Evolutionary conservation across 106 monocot species (phyloP), one percentile per base, ranked within the genome.

Genomic region (Platanthera zijinensis): DNA sequence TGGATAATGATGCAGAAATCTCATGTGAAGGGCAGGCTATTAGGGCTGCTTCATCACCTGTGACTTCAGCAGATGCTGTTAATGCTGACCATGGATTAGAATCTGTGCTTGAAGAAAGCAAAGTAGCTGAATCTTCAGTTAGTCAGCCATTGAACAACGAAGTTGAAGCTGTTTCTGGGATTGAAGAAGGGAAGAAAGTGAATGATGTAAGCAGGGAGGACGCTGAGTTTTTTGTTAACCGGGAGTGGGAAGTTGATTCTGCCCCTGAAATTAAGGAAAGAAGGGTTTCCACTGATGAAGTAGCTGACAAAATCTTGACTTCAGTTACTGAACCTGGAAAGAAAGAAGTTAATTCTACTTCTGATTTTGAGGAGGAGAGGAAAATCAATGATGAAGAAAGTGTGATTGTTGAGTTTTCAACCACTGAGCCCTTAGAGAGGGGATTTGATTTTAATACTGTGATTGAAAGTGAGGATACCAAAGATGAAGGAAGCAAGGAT

Each of bases 91-190:
- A 47, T 15, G 48, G 48, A 70, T 7, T n/a, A 0, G 70, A 70
- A 46, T 48, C 32, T 17, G 15, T 70, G 48, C 10, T 70, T 48
- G 48, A 5, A 7, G 10, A 48, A 70, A 70, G 17, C 48, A 47
- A 72, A 8, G 18, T 14, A 21, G 8, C 51, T 51, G 51, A 72
- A 19, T 51, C 72, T 72, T 47, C 72, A 22, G 49, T 50, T 50
- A 51, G 21, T 46, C 8, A 21, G 3, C 51, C 11, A 51, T 18
- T 22, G 22, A 51, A 72, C 51, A 22, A 50, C 1, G 22, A 72
- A 51, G 51, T 51, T 72, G 51, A 72, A 72, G 18, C 51, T 72
- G 72, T 72, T 70, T 15, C 70, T 50, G 72, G 51, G 6, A 21
- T 72, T 72, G 51, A 72, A 12, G 51, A 72, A 51, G 11, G 50